These are phyloP conservation scores for Yarrowia phangngaensis DNA, from an alignment of 805 yeast species.

Conservation along the genomic window DNA sequence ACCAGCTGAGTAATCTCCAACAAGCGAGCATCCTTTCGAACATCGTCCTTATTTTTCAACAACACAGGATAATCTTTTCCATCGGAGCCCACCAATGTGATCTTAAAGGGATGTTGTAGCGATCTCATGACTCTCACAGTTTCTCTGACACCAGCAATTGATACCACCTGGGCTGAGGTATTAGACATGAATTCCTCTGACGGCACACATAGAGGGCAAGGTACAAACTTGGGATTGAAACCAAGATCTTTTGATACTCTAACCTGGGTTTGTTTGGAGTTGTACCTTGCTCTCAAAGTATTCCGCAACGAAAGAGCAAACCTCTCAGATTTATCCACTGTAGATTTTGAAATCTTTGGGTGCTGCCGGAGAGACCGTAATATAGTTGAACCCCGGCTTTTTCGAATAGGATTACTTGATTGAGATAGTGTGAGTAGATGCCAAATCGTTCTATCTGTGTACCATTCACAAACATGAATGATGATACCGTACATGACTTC, in stretches of 20 bases:
- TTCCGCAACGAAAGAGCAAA: slow-evolving; percentile 14
- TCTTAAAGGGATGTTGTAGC: slow-evolving; percentile 79
- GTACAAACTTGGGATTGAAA: slow-evolving; percentile 8
- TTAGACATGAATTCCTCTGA: slow-evolving; percentile 32
- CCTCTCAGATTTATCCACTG: slow-evolving; percentile 14
- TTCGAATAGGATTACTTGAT: slow-evolving; percentile 7
- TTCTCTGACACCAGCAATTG: slow-evolving; percentile 63
- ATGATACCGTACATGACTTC: slow-evolving; percentile 57
- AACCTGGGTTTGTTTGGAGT: slow-evolving; percentile 5
- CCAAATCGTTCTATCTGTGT: slow-evolving; percentile 87
- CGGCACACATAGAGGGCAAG: slow-evolving; percentile 33
- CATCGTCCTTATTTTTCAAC: slow-evolving; percentile 85
- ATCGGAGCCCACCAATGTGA: slow-evolving; percentile 73
- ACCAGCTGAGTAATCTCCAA: slow-evolving; percentile 88
- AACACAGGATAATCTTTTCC: slow-evolving; percentile 68
- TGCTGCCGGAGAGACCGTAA: background rate
- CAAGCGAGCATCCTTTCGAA: slow-evolving; percentile 89
- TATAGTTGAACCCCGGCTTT: slow-evolving; percentile 1
- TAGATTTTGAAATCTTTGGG: slow-evolving; percentile 3
- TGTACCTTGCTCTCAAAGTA: slow-evolving; percentile 1
- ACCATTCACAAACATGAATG: slow-evolving; percentile 52
- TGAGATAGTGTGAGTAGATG: slow-evolving; percentile 46
- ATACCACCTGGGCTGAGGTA: slow-evolving; percentile 34
- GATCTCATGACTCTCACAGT: slow-evolving; percentile 70
- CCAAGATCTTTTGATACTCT: slow-evolving; percentile 9